phyloP scores from a whole-genome alignment of 192 early-diverging fungal species.

The Globomyces pollinis-pini region DNA sequence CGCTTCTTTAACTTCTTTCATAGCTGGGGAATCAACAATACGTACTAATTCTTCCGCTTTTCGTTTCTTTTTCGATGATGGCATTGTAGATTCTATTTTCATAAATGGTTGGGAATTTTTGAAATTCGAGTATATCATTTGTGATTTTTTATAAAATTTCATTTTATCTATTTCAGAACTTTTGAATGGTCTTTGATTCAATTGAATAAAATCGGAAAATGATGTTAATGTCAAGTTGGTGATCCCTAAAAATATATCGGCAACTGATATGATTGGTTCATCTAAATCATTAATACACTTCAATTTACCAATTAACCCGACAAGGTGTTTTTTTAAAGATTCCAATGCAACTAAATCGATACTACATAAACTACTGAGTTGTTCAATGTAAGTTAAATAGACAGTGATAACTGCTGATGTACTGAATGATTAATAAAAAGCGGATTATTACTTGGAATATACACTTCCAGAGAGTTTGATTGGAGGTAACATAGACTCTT shows the following conservation, averaged over 20 bases:
- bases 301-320: too few relatives aligned
- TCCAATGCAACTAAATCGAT: too few relatives aligned
- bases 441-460: too few relatives aligned
- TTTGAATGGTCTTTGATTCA: neutral
- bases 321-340: too few relatives aligned
- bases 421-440: too few relatives aligned
- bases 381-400: too few relatives aligned
- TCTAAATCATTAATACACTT: too few relatives aligned
- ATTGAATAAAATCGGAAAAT: neutral
- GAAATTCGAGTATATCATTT: neutral
- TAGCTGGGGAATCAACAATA: neutral
- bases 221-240: neutral
- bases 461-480: too few relatives aligned
- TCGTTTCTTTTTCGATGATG: constrained; percentile 1
- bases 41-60: neutral
- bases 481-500: too few relatives aligned
- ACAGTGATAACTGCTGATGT: too few relatives aligned
- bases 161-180: neutral
- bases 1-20: neutral
- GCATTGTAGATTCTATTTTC: neutral
- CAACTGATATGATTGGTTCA: neutral
- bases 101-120: neutral
- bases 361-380: too few relatives aligned
- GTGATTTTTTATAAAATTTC: neutral
- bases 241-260: constrained; percentile 9